Percentiles rank a stretch among this genome's conserved stretches.
phyloP scores from a whole-genome alignment of 139 green algal species.

The Penium margaritaceum region DNA sequence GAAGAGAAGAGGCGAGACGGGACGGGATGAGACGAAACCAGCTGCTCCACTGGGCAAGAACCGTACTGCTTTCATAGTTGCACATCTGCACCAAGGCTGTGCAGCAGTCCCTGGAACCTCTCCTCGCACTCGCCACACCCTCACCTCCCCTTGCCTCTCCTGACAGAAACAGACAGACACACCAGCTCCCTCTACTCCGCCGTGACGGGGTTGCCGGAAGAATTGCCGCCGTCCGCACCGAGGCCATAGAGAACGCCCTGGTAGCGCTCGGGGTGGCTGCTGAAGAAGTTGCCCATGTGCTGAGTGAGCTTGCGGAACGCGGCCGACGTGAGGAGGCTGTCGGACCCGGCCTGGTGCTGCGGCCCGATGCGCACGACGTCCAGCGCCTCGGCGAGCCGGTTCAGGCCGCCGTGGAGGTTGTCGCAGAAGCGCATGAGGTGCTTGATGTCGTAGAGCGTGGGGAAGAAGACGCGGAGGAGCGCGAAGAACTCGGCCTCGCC shows the following conservation, averaged over 20 bases:
- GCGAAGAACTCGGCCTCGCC: slow-evolving; percentile 90
- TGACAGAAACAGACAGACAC: no score
- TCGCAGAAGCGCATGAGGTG: slow-evolving; percentile 93
- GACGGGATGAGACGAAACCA: no score
- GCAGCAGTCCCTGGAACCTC: no score
- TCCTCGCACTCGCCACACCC: no score
- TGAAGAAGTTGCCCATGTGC: slow-evolving; percentile 77
- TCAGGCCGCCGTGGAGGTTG: slow-evolving; percentile 92
- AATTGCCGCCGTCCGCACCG: no score
- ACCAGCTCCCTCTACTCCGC: no score
- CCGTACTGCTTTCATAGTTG: no score
- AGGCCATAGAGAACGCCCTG: slow-evolving; percentile 86
- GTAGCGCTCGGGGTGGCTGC: slow-evolving; percentile 62
- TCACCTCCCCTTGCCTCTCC: no score
- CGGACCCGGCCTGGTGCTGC: slow-evolving; percentile 71
- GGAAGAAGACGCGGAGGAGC: slow-evolving; percentile 77
- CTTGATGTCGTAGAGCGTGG: slow-evolving; percentile 95
- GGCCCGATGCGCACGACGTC: slow-evolving; percentile 83
- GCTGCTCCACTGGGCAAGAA: no score
- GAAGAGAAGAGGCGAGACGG: no score
- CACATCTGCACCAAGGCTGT: no score
- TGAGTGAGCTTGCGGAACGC: slow-evolving; percentile 88
- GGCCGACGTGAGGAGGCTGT: slow-evolving; percentile 79
- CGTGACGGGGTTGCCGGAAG: no score
- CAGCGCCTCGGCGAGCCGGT: slow-evolving; percentile 88